Evolutionary conservation across 2,329 filamentous ascomycete species (phyloP), one percentile per base, ranked within the genome.

Genomic region (Pleochaeta shiraiana): DNA sequence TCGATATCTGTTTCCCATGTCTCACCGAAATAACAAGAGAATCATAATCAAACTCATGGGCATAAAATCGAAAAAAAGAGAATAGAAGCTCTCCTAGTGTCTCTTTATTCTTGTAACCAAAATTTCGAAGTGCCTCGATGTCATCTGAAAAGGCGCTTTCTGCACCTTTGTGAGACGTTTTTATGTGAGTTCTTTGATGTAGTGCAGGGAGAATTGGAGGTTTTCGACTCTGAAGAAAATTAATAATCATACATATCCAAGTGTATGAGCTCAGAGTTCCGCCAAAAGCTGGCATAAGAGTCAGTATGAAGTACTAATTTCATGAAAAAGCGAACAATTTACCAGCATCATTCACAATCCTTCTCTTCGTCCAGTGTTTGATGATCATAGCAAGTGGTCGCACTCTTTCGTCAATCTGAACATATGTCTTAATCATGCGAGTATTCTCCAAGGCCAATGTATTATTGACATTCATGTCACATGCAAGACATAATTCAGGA

Each of bases 381-480:
- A 98, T 83, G 66, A 95, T 88, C 90, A 98, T 97, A 19, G 93
- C 92, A 69, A 98, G 78, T 55, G 88, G 90, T 53, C 93, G 84
- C 65, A 98, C 90, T 67, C 93, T 85, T 45, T 90, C 84, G 74
- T 98, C 93, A 65, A 95, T 86, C 71, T 95, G 85, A 67, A 98
- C 90, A 75, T 98, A 98, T 0, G 90, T 95, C 73, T 91, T 89
- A 70, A 98, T 93, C 91, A 98, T 95, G 63, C 91, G 84, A 16
- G 93, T 98, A 72, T 98, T 98, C 74, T 97, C 91, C 67, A 98
- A 78, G 3, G 93, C 93, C 64, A 95, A 76, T 0, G 91, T 93
- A 71, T 97, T 98, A 77, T 98, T 98, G 76, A 98, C 91, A 70
- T 98, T 98, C 86, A 98, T 93, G 73, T 98, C 93, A 74, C 91